Percentiles rank a stretch among this genome's conserved stretches.
Evolutionary conservation across 257 asterid species (phyloP).

Genomic region (Craterostigma plantagineum): DNA sequence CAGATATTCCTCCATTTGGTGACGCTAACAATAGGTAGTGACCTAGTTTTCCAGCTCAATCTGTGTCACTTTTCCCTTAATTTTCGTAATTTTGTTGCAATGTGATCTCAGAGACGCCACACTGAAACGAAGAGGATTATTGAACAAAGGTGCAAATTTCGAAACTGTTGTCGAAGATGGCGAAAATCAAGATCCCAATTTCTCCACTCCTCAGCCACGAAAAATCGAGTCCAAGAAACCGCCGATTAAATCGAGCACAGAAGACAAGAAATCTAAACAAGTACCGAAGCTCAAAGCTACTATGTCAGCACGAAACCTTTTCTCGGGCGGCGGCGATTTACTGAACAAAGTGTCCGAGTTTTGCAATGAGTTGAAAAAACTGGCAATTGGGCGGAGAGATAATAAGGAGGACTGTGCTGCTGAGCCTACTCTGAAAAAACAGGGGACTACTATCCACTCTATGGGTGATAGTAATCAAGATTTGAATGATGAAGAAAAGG

Average conservation of each 20-base stretch:
- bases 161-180: slow-evolving; percentile 25
- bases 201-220: slow-evolving; percentile 32
- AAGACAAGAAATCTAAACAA: slow-evolving; percentile 30
- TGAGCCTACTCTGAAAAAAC: slow-evolving; percentile 9
- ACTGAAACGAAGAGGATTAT: slow-evolving; percentile 67
- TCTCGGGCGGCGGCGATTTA: slow-evolving; percentile 79
- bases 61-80: no score
- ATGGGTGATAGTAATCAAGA: slow-evolving; percentile 5
- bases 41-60: no score
- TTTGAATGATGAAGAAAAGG: slow-evolving; percentile 30
- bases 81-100: no score
- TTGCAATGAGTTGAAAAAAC: slow-evolving; percentile 69
- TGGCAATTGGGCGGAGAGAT: slow-evolving; percentile 35
- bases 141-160: slow-evolving; percentile 23
- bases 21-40: no score
- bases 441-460: slow-evolving; percentile 5
- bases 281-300: slow-evolving; percentile 63
- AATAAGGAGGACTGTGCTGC: slow-evolving; percentile 18
- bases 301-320: slow-evolving; percentile 63
- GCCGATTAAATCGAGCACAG: slow-evolving; percentile 42
- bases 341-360: slow-evolving; percentile 67
- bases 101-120: no score
- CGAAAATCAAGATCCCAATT: slow-evolving; percentile 65
- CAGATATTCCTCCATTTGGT: no score
- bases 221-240: slow-evolving; percentile 29